A percentile compares a stretch with the other conserved stretches of the same genome.
Conservation (phyloP, 164 flowering plant species). For the Malania oleifera region DNA sequence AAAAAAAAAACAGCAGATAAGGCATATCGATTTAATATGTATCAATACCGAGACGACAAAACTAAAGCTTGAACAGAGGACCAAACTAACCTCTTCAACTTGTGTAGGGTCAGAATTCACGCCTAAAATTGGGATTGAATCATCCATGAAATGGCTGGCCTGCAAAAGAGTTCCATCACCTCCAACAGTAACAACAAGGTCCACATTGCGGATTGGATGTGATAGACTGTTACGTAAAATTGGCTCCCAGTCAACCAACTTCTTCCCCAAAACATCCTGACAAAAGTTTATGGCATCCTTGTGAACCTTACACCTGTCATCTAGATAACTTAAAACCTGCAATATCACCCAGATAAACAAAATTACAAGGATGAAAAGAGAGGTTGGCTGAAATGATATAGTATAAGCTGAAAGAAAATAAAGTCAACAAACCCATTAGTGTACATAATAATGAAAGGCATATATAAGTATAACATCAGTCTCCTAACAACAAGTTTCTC, state of each 20-base stretch:
- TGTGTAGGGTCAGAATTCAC: conserved; percentile 95
- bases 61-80: not conserved
- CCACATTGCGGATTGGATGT: conserved; percentile 62
- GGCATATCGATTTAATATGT: no score
- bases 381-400: not conserved
- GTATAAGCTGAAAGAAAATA: no score
- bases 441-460: no score
- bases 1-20: no score
- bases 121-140: conserved; percentile 77
- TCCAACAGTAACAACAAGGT: conserved; percentile 80
- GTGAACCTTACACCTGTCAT: conserved; percentile 62
- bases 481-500: no score
- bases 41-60: not conserved
- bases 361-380: not conserved
- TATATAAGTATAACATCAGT: no score
- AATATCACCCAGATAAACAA: conserved; percentile 12
- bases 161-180: conserved; percentile 96
- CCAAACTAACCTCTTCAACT: conserved; percentile 54
- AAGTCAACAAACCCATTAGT: no score
- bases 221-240: conserved; percentile 41
- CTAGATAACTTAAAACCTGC: conserved; percentile 53
- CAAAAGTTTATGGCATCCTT: conserved; percentile 64
- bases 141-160: conserved; percentile 88
- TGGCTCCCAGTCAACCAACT: conserved; percentile 61
- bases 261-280: conserved; percentile 56